phyloP scores from a whole-genome alignment of 441 rosid species.

The California macrophylla region DNA sequence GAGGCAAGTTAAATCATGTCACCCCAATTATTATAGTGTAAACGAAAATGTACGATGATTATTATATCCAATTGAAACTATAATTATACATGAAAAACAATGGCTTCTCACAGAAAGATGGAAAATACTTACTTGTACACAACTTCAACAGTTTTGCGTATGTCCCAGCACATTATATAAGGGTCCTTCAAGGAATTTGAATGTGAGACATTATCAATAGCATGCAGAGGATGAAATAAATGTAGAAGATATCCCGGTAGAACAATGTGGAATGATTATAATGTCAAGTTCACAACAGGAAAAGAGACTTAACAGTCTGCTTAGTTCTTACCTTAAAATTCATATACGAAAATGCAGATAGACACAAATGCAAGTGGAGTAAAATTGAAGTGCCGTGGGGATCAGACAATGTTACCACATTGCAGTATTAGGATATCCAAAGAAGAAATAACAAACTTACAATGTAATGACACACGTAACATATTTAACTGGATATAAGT shows the following conservation, averaged over 20 bases:
- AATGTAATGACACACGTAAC: background rate
- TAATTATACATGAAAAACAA: background rate
- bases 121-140: conserved; percentile 66
- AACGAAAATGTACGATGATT: background rate
- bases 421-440: background rate
- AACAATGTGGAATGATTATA: background rate
- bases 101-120: background rate
- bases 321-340: background rate
- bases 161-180: conserved; percentile 86
- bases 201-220: conserved; percentile 10
- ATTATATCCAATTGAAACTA: background rate
- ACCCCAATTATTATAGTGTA: background rate
- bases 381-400: background rate
- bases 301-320: background rate
- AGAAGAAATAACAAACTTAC: background rate
- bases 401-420: background rate
- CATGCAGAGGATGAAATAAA: background rate
- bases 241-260: background rate
- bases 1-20: background rate
- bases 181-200: conserved; percentile 52
- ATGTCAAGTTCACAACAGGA: background rate
- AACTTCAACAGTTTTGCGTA: conserved; percentile 69
- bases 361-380: background rate
- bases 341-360: background rate
- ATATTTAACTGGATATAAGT: background rate